A percentile compares a stretch with the other conserved stretches of the same genome.
phyloP scores from a whole-genome alignment of 1,284 basidiomycete species.

The Serendipita sp. region DNA sequence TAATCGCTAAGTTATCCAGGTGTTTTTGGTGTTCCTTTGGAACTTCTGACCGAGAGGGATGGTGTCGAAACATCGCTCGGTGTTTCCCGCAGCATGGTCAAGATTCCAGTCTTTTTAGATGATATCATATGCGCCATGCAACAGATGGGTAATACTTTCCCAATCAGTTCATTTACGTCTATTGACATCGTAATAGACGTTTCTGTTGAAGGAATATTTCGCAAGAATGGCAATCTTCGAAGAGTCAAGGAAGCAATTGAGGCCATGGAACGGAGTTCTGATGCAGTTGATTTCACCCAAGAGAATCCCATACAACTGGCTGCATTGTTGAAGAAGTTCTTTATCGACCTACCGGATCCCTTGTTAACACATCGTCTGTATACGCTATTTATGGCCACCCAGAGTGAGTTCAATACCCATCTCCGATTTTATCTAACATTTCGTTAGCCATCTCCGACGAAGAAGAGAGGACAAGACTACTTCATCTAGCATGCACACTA shows the following conservation, averaged over 20 bases:
- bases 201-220: constrained; percentile 48
- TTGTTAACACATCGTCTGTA: constrained; percentile 42
- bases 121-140: constrained; percentile 47
- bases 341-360: constrained; percentile 46
- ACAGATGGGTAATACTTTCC: constrained; percentile 37
- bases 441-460: constrained; percentile 28
- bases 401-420: constrained; percentile 23
- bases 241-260: constrained; percentile 38
- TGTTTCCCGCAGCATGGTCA: constrained; percentile 31
- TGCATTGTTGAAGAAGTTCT: constrained; percentile 43
- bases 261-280: constrained; percentile 37
- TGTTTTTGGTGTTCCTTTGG: constrained; percentile 43
- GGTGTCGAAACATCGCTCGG: constrained; percentile 43
- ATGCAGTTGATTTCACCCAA: constrained; percentile 35
- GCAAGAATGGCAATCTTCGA: constrained; percentile 50
- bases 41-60: constrained; percentile 41
- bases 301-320: constrained; percentile 50
- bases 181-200: constrained; percentile 26
- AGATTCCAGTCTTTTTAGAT: constrained; percentile 45
- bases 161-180: background rate
- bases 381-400: constrained; percentile 38
- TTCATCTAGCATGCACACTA: constrained; percentile 37
- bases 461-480: constrained; percentile 32
- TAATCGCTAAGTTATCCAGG: constrained; percentile 20
- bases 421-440: constrained; percentile 5